Evolutionary conservation across 2,329 filamentous ascomycete species (phyloP).

Genomic region (Hypoxylon sp.): DNA sequence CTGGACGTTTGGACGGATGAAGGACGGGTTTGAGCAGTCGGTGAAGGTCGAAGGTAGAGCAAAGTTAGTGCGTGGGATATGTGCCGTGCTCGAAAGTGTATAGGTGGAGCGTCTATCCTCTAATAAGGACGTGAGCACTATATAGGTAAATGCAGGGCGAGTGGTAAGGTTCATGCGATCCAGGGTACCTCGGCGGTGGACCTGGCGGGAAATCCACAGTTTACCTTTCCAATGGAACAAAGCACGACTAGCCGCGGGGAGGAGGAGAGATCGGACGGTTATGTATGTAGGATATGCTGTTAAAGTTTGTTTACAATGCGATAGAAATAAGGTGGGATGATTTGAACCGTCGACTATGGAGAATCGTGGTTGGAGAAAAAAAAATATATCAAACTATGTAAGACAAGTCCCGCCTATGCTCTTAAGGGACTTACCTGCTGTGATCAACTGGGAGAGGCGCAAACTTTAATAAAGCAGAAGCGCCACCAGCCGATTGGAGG

Average conservation of each 20-base stretch:
- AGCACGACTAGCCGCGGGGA: constrained; percentile 14
- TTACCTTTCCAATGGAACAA: constrained; percentile 37
- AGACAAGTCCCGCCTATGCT: constrained; percentile 38
- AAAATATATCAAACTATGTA: constrained; percentile 38
- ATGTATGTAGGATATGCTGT: constrained; percentile 30
- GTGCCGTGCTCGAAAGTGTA: constrained; percentile 35
- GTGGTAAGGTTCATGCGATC: constrained; percentile 43
- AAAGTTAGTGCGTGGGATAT: constrained; percentile 22
- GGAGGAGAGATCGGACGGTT: constrained; percentile 33
- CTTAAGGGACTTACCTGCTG: constrained; percentile 40
- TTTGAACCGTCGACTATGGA: constrained; percentile 35
- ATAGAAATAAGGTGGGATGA: constrained; percentile 46
- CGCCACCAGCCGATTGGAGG: constrained; percentile 48
- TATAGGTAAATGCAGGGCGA: constrained; percentile 33
- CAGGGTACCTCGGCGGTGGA: constrained; percentile 37
- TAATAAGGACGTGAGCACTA: constrained; percentile 41
- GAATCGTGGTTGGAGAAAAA: constrained; percentile 45
- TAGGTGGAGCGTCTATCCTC: constrained; percentile 35
- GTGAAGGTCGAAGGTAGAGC: constrained; percentile 24
- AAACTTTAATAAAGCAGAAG: constrained; percentile 46
- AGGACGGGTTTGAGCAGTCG: constrained; percentile 29
- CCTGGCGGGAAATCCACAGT: constrained; percentile 36
- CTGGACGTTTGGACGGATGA: constrained; percentile 11
- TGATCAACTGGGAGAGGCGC: constrained; percentile 46
- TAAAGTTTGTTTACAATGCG: constrained; percentile 45